These are phyloP conservation scores for Fusarium albosuccineum DNA, from an alignment of 2,329 filamentous ascomycete species.

Conservation along the genomic window DNA sequence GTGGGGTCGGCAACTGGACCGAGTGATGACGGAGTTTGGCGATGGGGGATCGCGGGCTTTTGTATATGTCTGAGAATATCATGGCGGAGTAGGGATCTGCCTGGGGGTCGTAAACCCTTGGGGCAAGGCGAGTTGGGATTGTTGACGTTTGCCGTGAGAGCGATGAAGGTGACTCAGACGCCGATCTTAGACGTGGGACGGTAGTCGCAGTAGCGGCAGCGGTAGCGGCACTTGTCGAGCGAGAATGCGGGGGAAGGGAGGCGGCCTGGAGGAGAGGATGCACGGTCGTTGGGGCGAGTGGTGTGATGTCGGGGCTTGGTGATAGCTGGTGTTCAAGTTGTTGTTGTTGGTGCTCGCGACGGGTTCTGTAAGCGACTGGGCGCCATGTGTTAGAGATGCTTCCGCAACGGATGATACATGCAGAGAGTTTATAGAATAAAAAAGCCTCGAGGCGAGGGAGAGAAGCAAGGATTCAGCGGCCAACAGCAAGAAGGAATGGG, in stretches of 20 bases:
- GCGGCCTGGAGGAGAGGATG: slow-evolving; percentile 40
- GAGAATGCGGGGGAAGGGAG: slow-evolving; percentile 41
- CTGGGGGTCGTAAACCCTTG: slow-evolving; percentile 37
- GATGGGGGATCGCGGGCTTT: slow-evolving; percentile 66
- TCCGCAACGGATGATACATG: neutral
- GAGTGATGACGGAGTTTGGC: slow-evolving; percentile 62
- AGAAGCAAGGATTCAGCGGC: slow-evolving; percentile 7
- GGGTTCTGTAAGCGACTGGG: slow-evolving; percentile 27
- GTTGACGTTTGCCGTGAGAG: slow-evolving; percentile 23
- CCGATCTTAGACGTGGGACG: slow-evolving; percentile 18
- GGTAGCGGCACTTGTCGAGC: slow-evolving; percentile 37
- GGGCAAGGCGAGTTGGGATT: slow-evolving; percentile 26
- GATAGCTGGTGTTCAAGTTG: slow-evolving; percentile 22
- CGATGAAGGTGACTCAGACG: slow-evolving; percentile 22
- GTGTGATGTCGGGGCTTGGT: slow-evolving; percentile 37
- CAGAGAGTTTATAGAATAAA: slow-evolving; percentile 18
- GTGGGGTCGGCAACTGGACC: slow-evolving; percentile 47
- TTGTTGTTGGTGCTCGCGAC: slow-evolving; percentile 16
- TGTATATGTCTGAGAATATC: slow-evolving; percentile 72
- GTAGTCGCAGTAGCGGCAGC: slow-evolving; percentile 32
- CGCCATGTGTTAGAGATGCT: slow-evolving; percentile 10
- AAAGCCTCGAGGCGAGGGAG: slow-evolving; percentile 1
- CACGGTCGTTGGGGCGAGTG: slow-evolving; percentile 35
- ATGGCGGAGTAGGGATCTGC: slow-evolving; percentile 51
- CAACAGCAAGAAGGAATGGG: slow-evolving; percentile 21